Evolutionary conservation across 2,329 filamentous ascomycete genomes (phyloP), one percentile per base, ranked within the genome.

Genomic region (Cercospora nicotianae): DNA sequence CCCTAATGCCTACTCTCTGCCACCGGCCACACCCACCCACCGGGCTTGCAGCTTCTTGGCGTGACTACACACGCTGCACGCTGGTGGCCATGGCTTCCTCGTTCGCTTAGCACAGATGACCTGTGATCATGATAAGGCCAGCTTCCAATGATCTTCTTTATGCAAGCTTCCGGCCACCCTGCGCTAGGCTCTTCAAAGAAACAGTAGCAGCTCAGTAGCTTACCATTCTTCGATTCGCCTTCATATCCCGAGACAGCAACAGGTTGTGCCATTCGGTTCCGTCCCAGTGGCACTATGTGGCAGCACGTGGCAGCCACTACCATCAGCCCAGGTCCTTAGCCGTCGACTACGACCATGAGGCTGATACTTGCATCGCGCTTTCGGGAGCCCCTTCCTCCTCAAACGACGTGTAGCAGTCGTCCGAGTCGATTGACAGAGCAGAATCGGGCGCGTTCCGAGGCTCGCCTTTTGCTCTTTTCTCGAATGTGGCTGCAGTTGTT

Each of bases 401-500:
- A 9, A 33, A 23, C 5, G 23, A 23, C 23, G 23, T 13, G 12
- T 53, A 23, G 48, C 48, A 53, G 13, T 10, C 18, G 48, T 53
- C 1, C 2, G 48, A 53, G 9, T 53, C 48, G 48, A 26, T 28
- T 20, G 48, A 53, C 48, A 26, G 10, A 53, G 48, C 18, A 26
- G 12, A 53, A 13, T 53, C 48, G 48, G 48, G 48, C 20, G 20
- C 48, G 12, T 28, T 53, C 48, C 48, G 48, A 53, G 48, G 20
- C 20, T 23, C 20, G 12, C 48, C 12, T 53, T 28, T 26, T 13
- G 20, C 48, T 20, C 64, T 62, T 42, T 33, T 63, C 48, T 36
- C 36, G 64, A 62, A 33, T 36, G 64, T 62, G 64, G 64, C 64
- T 66, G 64, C 64, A 66, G 45, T 36, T 18, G 20, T 62, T 20